Evolutionary conservation across 495 filamentous ascomycete genomes (phyloP).

Genomic region (Xylaria intraflava): DNA sequence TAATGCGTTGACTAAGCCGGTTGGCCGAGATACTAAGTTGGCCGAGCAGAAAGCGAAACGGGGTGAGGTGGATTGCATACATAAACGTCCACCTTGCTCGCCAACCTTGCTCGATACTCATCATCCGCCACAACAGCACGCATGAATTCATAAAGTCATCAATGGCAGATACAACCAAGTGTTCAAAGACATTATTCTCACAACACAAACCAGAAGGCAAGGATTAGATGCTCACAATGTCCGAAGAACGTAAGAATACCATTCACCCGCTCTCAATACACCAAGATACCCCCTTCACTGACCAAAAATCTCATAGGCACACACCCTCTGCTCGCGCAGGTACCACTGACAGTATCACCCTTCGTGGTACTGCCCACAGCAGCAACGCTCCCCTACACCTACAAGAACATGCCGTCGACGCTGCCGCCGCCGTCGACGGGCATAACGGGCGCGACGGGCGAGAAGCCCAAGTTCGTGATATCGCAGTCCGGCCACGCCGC

Average conservation of each 20-base stretch:
- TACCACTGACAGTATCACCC: slow-evolving; percentile 87
- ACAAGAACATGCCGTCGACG: slow-evolving; percentile 78
- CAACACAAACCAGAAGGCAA: not conserved
- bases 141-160: too few relatives aligned
- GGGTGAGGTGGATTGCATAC: too few relatives aligned
- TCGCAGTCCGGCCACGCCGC: slow-evolving; percentile 69
- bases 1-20: too few relatives aligned
- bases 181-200: not conserved
- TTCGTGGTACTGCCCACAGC: slow-evolving; percentile 88
- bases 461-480: slow-evolving; percentile 62
- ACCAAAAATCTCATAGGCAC: slow-evolving; percentile 46
- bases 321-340: slow-evolving; percentile 84
- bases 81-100: too few relatives aligned
- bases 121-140: too few relatives aligned
- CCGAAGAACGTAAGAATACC: slow-evolving; percentile 38
- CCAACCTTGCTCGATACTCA: too few relatives aligned
- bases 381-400: slow-evolving; percentile 90
- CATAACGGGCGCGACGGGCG: slow-evolving; percentile 31
- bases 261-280: not conserved
- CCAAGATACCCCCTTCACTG: not conserved
- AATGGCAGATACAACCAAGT: too few relatives aligned
- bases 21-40: too few relatives aligned
- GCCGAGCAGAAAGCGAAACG: too few relatives aligned
- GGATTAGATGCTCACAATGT: slow-evolving; percentile 29
- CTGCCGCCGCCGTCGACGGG: slow-evolving; percentile 71